Base-by-base conservation (phyloP, 1,284 basidiomycete species). In the Fomitiporia mediterranea region DNA sequence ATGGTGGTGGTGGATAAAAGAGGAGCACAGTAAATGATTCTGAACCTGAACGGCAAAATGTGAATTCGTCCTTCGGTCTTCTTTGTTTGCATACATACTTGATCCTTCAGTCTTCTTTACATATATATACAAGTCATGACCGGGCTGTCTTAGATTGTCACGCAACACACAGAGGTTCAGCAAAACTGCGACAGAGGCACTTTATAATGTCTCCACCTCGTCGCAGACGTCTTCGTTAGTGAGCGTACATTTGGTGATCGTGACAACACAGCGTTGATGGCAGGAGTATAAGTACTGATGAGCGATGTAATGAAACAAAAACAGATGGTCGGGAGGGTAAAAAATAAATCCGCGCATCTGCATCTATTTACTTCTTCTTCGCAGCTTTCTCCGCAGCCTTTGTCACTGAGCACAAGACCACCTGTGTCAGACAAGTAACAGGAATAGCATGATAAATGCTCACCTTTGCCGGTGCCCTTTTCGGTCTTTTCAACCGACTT, bases 301-400 rank as follows among this genome's bases (percentile, higher is more conserved):
- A 57, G 51, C 58, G 42, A 51, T 43, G 53, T 59, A 56, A 52
- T 55, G 60, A 61, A 66, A 65, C 58, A 62, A 69, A 68, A 67
- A 66, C 72, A 72, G 72, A 72, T 77, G 74, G 77, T 64, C 58
- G 62, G 61, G 56, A 56, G 72, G 75, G 69, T 72, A 72, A 69
- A 70, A 73, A 23, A 68, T 70, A 74, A 73, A 78, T 78, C 75
- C 65, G 64, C 32, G 40, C 66, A 55, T 55, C 53, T 64, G 65
- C 67, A 66, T 63, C 65, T 62, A 68, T 81, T 88, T 91, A 93
- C 82, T 94, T 94, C 91, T 94, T 94, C 90, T 93, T 93, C 77
- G 81, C 70, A 66, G 91, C 92, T 83, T 96, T 97, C 83, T 94
- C 94, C 61, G 94, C 95, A 63, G 93, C 86, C 84, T 95, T 94